A percentile compares a stretch with the other conserved stretches of the same genome.
phyloP scores from a whole-genome alignment of 2,329 filamentous ascomycete species.

The Aspergillus felis region DNA sequence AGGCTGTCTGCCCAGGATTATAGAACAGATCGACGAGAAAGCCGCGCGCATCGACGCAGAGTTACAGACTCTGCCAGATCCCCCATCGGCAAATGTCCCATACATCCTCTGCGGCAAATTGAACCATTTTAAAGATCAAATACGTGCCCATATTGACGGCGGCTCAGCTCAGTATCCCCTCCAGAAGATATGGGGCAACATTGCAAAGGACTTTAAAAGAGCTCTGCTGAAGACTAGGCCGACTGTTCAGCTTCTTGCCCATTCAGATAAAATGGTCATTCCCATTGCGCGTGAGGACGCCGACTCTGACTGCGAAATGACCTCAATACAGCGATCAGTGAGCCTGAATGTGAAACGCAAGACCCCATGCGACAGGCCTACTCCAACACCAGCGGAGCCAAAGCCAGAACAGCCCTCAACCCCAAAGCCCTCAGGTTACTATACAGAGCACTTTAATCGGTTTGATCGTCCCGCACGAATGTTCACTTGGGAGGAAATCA shows the following conservation, averaged over 20 bases:
- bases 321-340: constrained; percentile 1
- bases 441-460: constrained; percentile 18
- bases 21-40: constrained; percentile 42
- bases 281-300: constrained; percentile 17
- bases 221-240: constrained; percentile 44
- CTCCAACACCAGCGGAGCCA: not conserved
- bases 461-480: constrained; percentile 15
- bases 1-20: constrained; percentile 31
- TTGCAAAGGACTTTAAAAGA: constrained; percentile 52
- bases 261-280: constrained; percentile 34
- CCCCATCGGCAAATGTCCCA: constrained; percentile 62
- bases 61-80: constrained; percentile 60
- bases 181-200: constrained; percentile 39
- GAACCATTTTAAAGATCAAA: constrained; percentile 51
- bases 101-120: constrained; percentile 61
- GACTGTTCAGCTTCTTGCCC: constrained; percentile 26
- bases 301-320: constrained; percentile 27
- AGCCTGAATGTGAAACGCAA: constrained; percentile 19
- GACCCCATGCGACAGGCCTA: not conserved
- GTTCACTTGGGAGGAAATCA: constrained; percentile 43
- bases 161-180: constrained; percentile 41
- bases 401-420: not conserved
- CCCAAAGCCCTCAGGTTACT: constrained; percentile 7
- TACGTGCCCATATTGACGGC: constrained; percentile 54
- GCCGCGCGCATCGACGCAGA: constrained; percentile 52